Evolutionary conservation across 441 rosid genomes (phyloP).

Genomic region (Pelargonium citronellum): DNA sequence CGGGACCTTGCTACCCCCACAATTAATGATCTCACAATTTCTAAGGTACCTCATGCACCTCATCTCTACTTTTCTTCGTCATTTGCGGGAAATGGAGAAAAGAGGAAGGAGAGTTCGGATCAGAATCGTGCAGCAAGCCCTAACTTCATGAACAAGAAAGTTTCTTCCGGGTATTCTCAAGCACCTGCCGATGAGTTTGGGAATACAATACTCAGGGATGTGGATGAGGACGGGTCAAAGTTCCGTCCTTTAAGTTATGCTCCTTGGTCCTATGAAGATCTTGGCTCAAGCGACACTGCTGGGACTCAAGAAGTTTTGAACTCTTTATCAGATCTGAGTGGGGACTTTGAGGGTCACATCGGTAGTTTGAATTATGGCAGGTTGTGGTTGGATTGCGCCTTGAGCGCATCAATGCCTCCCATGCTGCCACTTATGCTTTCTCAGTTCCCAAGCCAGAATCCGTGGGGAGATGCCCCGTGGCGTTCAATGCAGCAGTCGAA

Average conservation of each 20-base stretch:
- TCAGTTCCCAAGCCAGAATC: constrained; percentile 41
- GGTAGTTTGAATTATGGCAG: constrained; percentile 39
- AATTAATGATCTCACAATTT: constrained; percentile 34
- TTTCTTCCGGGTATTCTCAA: constrained; percentile 16
- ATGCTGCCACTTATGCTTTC: constrained; percentile 21
- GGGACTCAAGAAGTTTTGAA: constrained; percentile 14
- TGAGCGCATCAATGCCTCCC: constrained; percentile 35
- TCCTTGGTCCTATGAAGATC: constrained; percentile 38
- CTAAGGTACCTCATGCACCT: constrained; percentile 25
- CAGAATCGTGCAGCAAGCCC: constrained; percentile 27
- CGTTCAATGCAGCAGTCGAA: constrained; percentile 32
- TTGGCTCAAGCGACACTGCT: constrained; percentile 20
- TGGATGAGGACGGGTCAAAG: constrained; percentile 30
- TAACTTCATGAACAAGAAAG: constrained; percentile 22
- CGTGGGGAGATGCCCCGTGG: constrained; percentile 42
- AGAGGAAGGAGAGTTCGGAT: constrained; percentile 34
- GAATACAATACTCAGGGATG: constrained; percentile 17
- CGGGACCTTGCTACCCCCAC: constrained; percentile 52
- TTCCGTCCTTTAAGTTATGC: constrained; percentile 17
- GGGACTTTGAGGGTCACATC: constrained; percentile 30
- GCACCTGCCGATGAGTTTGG: constrained; percentile 24
- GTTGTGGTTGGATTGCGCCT: constrained; percentile 38
- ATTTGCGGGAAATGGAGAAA: constrained; percentile 35
- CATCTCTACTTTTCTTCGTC: constrained; percentile 35
- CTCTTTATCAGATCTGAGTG: constrained; percentile 20